Base-by-base conservation (phyloP, 2,329 filamentous ascomycete genomes). In the Diatrype stigma region DNA sequence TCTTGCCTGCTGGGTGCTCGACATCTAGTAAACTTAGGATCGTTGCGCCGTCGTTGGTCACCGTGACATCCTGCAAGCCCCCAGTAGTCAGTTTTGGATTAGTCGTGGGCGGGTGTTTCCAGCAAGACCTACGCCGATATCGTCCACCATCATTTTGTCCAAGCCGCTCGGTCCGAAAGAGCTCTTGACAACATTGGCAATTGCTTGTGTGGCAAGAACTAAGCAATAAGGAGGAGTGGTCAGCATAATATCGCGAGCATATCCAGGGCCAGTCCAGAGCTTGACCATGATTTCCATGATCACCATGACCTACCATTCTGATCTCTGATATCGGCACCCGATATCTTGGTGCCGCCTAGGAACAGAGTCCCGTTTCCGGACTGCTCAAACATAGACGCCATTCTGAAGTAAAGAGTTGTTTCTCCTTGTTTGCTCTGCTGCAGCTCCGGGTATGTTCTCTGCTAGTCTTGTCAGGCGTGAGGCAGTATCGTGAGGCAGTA, bases 101-200 rank as follows among this genome's bases (percentile, higher is more conserved):
- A 58, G 5, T 28, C 6, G 14, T 8, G 3, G 19, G 11, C 3
- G 10, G 21, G 7, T 23, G 19, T n/a, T 6, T 42, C n/a, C 19
- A 16, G 56, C 37, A 53, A 51, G 51, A 64, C 85, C 63, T 82
- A 90, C 87, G 67, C 94, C 94, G 71, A 99, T 97, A 70, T 99
- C 94, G 75, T 99, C 94, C 64, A 99, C 94, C 94, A 99, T 97
- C 94, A 99, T 99, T 83, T 99, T 99, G 72, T 99, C 94, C 60
- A 99, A 82, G 46, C 94, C 94, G 56, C 90, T 96, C 47, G 94
- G 94, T 50, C 94, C 94, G 69, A 99, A 99, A 16, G 94, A 99
- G 73, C 90, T 96, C 79, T 96, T 97, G 72, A 99, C 91, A 53
- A 99, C 92, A 84, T 97, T 99, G 65, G 94, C 88, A 67, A 99